Evolutionary conservation across 257 asterid genomes (phyloP).

Genomic region (Plectranthus barbatus): DNA sequence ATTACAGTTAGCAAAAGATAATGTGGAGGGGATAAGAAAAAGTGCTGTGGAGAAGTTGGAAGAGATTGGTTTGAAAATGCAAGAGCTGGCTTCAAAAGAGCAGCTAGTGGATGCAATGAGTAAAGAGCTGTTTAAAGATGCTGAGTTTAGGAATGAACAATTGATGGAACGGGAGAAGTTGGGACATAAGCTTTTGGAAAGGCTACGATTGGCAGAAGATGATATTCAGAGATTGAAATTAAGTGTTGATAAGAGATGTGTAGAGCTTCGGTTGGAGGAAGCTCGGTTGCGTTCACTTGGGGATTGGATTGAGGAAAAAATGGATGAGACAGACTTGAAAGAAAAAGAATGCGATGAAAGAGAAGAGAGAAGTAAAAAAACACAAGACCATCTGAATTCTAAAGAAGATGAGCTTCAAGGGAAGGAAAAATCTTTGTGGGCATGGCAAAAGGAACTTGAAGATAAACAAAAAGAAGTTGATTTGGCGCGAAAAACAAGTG

Average conservation of each 20-base stretch:
- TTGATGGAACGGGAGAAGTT: conserved; percentile 11
- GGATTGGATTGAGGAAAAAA: conserved; percentile 25
- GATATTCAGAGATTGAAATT: conserved; percentile 6
- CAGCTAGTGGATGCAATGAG: background rate
- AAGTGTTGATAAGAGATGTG: conserved; percentile 3
- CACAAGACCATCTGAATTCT: background rate
- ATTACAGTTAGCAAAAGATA: conserved; percentile 12
- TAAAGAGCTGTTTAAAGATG: background rate
- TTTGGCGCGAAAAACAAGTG: conserved; percentile 7
- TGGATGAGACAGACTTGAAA: conserved; percentile 23
- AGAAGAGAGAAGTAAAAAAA: background rate
- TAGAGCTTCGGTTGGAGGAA: conserved; percentile 4
- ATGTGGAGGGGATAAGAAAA: background rate
- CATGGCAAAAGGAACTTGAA: conserved; percentile 16
- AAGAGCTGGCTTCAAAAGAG: conserved; percentile 13
- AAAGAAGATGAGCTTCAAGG: conserved; percentile 9
- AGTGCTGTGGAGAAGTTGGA: conserved; percentile 1
- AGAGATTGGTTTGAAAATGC: conserved; percentile 4
- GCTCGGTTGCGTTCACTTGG: background rate
- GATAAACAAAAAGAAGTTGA: conserved; percentile 26
- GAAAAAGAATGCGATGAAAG: background rate
- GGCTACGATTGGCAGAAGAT: conserved; percentile 11
- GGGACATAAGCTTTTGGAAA: conserved; percentile 15
- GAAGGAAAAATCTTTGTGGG: conserved; percentile 4
- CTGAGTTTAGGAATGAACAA: conserved; percentile 6